phyloP scores from a whole-genome alignment of 164 flowering plant species.

The Aristolochia californica region DNA sequence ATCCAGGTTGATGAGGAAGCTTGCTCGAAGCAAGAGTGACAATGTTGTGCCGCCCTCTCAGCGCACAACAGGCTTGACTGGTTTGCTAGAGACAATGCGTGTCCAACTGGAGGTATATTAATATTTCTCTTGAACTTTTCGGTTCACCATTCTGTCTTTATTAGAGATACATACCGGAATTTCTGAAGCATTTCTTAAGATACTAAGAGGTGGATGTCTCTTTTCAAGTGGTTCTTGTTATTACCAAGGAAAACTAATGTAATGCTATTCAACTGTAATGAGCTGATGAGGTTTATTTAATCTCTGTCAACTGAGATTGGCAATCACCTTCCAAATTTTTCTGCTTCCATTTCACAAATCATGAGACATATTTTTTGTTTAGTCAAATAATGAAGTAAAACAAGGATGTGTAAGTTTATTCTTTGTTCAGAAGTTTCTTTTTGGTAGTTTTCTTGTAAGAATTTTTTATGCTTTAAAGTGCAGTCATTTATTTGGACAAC shows the following conservation, averaged over 20 bases:
- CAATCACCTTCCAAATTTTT: not conserved
- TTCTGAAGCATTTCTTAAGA: not conserved
- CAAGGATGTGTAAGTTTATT: no score
- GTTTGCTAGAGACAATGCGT: conserved; percentile 87
- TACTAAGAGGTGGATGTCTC: not conserved
- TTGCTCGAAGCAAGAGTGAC: conserved; percentile 81
- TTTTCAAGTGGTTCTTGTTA: not conserved
- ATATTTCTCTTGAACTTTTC: not conserved
- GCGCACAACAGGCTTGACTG: conserved; percentile 58
- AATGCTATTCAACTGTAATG: not conserved
- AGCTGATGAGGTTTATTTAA: not conserved
- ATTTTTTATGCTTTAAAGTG: no score
- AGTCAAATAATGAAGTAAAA: no score
- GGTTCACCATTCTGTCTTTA: not conserved
- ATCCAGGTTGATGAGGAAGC: conserved; percentile 77
- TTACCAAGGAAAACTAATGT: not conserved
- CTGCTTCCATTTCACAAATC: not conserved
- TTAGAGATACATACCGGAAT: not conserved
- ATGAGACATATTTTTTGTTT: no score
- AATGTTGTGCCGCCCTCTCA: conserved; percentile 37
- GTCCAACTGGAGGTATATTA: conserved; percentile 81
- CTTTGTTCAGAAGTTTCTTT: no score
- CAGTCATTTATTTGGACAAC: no score
- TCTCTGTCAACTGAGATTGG: not conserved
- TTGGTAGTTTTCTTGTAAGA: no score